Percentiles rank a stretch among this genome's conserved stretches.
These are phyloP conservation scores for Quercus tomentella DNA, from an alignment of 331 rosid genomes.

Conservation along the genomic window DNA sequence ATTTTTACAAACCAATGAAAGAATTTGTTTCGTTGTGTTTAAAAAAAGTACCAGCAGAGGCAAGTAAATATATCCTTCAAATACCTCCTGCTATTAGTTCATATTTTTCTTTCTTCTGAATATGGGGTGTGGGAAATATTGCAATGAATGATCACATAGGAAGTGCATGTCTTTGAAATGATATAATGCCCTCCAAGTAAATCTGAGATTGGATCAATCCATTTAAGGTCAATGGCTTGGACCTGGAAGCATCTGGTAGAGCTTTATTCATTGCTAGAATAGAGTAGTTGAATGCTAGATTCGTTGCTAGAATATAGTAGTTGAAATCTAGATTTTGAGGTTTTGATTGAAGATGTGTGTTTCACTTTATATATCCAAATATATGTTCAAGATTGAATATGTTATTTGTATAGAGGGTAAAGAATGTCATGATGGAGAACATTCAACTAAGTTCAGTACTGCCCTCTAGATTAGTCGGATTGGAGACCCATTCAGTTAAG, in stretches of 20 bases:
- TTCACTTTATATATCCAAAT: background rate
- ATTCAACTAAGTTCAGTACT: background rate
- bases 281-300: background rate
- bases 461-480: background rate
- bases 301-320: too few relatives aligned
- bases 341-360: background rate
- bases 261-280: background rate
- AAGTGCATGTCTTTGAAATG: background rate
- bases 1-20: constrained; percentile 93
- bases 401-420: background rate
- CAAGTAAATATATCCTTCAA: constrained; percentile 27
- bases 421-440: background rate
- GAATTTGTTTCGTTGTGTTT: constrained; percentile 91
- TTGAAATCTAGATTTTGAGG: too few relatives aligned
- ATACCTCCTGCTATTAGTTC: constrained; percentile 6
- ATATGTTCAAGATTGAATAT: background rate
- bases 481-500: background rate
- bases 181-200: background rate
- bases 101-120: background rate
- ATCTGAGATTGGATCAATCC: background rate
- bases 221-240: background rate
- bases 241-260: background rate
- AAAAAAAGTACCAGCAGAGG: constrained; percentile 97
- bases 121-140: background rate
- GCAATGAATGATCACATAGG: background rate